Conservation (phyloP, 23 red algal species). For the Pyropia haitanensis region DNA sequence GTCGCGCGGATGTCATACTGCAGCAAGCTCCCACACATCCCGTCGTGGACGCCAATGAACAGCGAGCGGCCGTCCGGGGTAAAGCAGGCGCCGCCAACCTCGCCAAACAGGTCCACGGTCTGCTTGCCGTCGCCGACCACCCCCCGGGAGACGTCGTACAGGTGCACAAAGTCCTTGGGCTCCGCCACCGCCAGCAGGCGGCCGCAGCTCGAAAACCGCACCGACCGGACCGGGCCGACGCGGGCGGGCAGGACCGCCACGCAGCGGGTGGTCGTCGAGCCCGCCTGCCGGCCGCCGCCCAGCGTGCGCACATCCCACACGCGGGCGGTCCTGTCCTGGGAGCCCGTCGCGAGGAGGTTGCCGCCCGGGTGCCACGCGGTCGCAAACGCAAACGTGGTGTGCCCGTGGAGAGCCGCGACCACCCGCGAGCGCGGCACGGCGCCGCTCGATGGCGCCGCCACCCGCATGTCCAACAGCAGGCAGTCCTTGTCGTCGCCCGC, state of each 20-base stretch:
- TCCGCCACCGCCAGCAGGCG: constrained; percentile 70
- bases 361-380: constrained; percentile 90
- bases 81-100: constrained; percentile 73
- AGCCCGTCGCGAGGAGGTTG: constrained; percentile 75
- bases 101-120: constrained; percentile 83
- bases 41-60: constrained; percentile 68
- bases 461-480: constrained; percentile 30
- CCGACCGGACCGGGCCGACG: constrained; percentile 61
- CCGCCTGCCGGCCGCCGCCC: background rate
- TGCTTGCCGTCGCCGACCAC: constrained; percentile 33
- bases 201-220: constrained; percentile 72
- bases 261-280: background rate
- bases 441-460: background rate
- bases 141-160: constrained; percentile 61
- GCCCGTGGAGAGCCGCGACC: constrained; percentile 42
- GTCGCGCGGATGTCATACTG: constrained; percentile 13
- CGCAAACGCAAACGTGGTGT: constrained; percentile 80
- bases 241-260: constrained; percentile 36
- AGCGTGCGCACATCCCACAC: constrained; percentile 80
- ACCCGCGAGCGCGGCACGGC: constrained; percentile 11
- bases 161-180: constrained; percentile 76
- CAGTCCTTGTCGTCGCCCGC: constrained; percentile 64
- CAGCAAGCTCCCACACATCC: constrained; percentile 60
- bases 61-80: constrained; percentile 40
- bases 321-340: constrained; percentile 83